Evolutionary conservation across 2,329 filamentous ascomycete genomes (phyloP).

Genomic region (Fusarium sp.): DNA sequence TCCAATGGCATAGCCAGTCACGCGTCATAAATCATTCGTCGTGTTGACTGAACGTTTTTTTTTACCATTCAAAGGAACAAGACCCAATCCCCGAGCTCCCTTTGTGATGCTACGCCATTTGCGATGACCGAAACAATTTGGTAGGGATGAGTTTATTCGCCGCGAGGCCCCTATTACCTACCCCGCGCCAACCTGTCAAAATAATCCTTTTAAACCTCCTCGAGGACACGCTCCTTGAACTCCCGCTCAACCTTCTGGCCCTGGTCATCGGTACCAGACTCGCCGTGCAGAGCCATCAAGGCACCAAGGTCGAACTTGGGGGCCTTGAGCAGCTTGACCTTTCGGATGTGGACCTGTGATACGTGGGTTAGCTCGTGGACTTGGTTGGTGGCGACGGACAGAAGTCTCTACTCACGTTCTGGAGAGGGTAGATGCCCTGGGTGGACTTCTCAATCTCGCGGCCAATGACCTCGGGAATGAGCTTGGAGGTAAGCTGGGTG

Average conservation of each 20-base stretch:
- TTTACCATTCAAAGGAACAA: constrained; percentile 56
- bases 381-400: neutral
- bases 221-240: constrained; percentile 98
- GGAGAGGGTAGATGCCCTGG: constrained; percentile 99
- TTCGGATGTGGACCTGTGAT: constrained; percentile 95
- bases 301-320: constrained; percentile 99
- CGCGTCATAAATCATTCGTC: constrained; percentile 39
- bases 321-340: constrained; percentile 99
- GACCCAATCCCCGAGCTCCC: constrained; percentile 58
- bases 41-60: constrained; percentile 51
- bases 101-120: constrained; percentile 60
- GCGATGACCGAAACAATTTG: constrained; percentile 58
- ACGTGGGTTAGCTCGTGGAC: constrained; percentile 10
- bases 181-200: constrained; percentile 50
- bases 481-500: constrained; percentile 96
- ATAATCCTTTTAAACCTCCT: constrained; percentile 80
- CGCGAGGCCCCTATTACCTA: constrained; percentile 51
- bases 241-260: constrained; percentile 99
- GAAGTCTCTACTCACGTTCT: constrained; percentile 78
- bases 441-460: constrained; percentile 99
- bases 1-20: constrained; percentile 28
- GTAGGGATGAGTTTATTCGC: constrained; percentile 53
- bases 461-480: constrained; percentile 99
- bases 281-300: constrained; percentile 95
- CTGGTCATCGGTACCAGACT: constrained; percentile 94